Percentiles rank a stretch among this genome's conserved stretches.
phyloP scores from a whole-genome alignment of 352 stramenopile genomes.

The Aphanomyces invadans region DNA sequence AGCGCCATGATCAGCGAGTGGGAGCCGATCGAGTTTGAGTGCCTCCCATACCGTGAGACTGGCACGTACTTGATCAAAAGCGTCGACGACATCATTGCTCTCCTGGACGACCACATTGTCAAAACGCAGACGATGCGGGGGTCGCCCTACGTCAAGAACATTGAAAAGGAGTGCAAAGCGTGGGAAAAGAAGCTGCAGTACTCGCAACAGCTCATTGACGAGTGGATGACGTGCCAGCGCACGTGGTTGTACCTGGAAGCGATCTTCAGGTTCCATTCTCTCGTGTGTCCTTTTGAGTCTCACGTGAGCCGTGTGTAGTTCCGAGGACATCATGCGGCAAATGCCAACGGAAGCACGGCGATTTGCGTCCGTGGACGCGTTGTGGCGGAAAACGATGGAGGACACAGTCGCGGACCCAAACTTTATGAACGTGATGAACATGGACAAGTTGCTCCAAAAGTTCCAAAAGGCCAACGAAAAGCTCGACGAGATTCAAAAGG shows the following conservation, averaged over 20 bases:
- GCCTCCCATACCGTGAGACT: conserved; percentile 88
- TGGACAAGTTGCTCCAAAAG: conserved; percentile 87
- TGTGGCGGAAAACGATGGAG: conserved; percentile 91
- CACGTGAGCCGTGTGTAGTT: conserved; percentile 32
- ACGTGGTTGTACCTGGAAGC: conserved; percentile 95
- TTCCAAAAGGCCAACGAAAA: conserved; percentile 92
- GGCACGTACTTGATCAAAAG: conserved; percentile 85
- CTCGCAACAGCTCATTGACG: conserved; percentile 87
- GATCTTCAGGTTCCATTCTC: conserved; percentile 86
- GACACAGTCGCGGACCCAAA: conserved; percentile 82
- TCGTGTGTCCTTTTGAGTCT: conserved; percentile 29
- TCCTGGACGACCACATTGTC: conserved; percentile 91
- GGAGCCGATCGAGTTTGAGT: conserved; percentile 90
- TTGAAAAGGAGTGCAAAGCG: conserved; percentile 86
- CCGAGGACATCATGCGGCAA: conserved; percentile 93
- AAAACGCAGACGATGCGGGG: conserved; percentile 94
- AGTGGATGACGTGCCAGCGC: conserved; percentile 90
- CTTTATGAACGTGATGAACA: conserved; percentile 83
- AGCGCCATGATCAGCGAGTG: conserved; percentile 93
- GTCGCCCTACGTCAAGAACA: conserved; percentile 91
- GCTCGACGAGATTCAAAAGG: conserved; percentile 92
- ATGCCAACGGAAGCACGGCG: conserved; percentile 88
- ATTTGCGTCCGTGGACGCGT: conserved; percentile 82
- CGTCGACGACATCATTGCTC: conserved; percentile 85
- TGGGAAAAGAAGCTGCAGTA: conserved; percentile 88